phyloP scores from a whole-genome alignment of 768 basidiomycete species.

The Kwoniella dejecticola region DNA sequence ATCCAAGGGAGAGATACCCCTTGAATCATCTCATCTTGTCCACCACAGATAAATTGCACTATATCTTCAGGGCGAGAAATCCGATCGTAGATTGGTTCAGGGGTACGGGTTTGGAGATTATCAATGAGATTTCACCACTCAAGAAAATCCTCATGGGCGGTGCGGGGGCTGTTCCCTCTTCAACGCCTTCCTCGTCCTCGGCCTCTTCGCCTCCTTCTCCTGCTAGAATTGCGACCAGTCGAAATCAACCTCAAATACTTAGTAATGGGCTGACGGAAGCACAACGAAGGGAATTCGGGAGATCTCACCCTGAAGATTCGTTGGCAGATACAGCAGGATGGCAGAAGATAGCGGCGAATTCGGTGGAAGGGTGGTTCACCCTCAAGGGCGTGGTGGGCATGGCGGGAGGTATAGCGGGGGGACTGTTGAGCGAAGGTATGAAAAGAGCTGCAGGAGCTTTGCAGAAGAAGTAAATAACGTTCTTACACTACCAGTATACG shows the following conservation, averaged over 20 bases:
- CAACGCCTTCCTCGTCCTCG: too few relatives aligned
- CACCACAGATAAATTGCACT: slow-evolving; percentile 85
- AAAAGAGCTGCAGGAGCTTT: slow-evolving; percentile 15
- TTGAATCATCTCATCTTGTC: slow-evolving; percentile 83
- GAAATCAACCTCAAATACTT: neutral
- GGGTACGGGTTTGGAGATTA: slow-evolving; percentile 80
- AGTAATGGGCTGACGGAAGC: slow-evolving; percentile 8
- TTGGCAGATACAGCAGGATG: slow-evolving; percentile 29
- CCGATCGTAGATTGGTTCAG: slow-evolving; percentile 81
- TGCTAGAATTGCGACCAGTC: too few relatives aligned
- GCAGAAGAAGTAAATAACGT: slow-evolving; percentile 11
- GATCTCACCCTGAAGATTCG: slow-evolving; percentile 16
- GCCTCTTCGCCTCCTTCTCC: too few relatives aligned
- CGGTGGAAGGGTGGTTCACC: slow-evolving; percentile 47
- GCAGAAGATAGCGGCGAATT: slow-evolving; percentile 37
- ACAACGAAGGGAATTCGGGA: slow-evolving; percentile 28
- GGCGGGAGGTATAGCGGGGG: slow-evolving; percentile 29
- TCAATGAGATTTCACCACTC: slow-evolving; percentile 82
- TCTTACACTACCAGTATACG: neutral
- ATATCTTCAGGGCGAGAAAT: slow-evolving; percentile 71
- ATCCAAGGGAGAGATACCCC: slow-evolving; percentile 78
- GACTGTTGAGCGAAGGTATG: slow-evolving; percentile 16
- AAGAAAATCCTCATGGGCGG: slow-evolving; percentile 82
- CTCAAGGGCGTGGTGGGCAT: slow-evolving; percentile 41
- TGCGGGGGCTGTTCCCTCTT: slow-evolving; percentile 62